These are phyloP conservation scores for Boeremia lycopersici DNA, from an alignment of 2,329 filamentous ascomycete genomes.

Conservation along the genomic window DNA sequence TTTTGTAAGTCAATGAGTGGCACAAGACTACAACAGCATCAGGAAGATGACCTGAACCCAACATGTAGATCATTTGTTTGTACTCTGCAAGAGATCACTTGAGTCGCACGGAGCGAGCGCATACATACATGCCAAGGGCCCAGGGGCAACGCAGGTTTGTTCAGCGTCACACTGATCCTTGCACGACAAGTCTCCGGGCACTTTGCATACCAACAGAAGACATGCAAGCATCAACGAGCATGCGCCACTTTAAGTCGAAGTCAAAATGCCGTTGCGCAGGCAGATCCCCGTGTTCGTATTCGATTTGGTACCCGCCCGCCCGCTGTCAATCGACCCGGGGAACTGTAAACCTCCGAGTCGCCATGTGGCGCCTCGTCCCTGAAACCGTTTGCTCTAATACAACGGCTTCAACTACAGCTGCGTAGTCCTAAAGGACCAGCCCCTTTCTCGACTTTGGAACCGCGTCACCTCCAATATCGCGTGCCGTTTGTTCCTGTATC, in stretches of 20 bases:
- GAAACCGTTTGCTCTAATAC: too few relatives aligned
- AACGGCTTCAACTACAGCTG: too few relatives aligned
- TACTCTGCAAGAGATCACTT: too few relatives aligned
- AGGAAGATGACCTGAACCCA: too few relatives aligned
- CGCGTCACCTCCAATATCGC: conserved; percentile 6
- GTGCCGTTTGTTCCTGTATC: conserved; percentile 13
- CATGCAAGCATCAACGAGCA: background rate
- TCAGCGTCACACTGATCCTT: background rate
- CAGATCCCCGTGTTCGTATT: conserved; percentile 7
- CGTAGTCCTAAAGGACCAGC: background rate
- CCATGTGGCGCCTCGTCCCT: background rate
- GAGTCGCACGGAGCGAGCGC: background rate
- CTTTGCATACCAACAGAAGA: background rate
- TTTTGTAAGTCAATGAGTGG: too few relatives aligned
- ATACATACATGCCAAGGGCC: too few relatives aligned
- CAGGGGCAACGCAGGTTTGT: background rate
- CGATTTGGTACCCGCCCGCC: conserved; percentile 1
- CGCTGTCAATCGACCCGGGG: background rate
- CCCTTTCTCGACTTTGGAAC: background rate
- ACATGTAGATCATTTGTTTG: too few relatives aligned
- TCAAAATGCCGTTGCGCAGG: background rate
- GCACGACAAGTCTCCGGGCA: background rate
- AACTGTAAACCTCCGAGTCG: background rate
- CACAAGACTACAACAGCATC: too few relatives aligned
- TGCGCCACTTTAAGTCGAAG: background rate